Evolutionary conservation across 1,284 basidiomycete species (phyloP).

Genomic region (Pisolithus thermaeus): DNA sequence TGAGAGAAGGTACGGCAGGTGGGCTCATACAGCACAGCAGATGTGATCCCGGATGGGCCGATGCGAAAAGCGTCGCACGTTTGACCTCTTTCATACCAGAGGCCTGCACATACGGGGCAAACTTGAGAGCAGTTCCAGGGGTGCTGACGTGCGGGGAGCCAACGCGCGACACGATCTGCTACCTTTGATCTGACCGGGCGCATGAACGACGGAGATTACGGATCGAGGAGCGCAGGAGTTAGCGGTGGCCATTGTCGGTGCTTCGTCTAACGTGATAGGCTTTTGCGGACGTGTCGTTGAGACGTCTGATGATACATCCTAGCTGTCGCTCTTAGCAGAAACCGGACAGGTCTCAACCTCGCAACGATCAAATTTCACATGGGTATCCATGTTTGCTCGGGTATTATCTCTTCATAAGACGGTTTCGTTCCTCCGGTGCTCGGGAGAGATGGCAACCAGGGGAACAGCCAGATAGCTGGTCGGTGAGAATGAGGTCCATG

Average conservation of each 20-base stretch:
- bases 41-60: conserved; percentile 5
- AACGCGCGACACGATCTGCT: conserved; percentile 7
- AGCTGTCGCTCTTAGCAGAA: background rate
- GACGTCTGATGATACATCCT: conserved; percentile 14
- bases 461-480: conserved; percentile 17
- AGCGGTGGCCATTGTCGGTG: conserved; percentile 15
- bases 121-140: background rate
- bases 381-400: no score
- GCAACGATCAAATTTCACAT: background rate
- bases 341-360: background rate
- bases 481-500: conserved; percentile 6
- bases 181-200: conserved; percentile 15
- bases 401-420: background rate
- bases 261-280: conserved; percentile 26
- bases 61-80: conserved; percentile 8
- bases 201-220: conserved; percentile 29
- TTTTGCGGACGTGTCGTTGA: conserved; percentile 23
- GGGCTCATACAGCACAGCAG: conserved; percentile 5
- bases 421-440: background rate
- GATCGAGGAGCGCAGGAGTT: conserved; percentile 24
- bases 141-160: conserved; percentile 1
- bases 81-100: conserved; percentile 3
- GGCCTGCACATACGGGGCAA: conserved; percentile 13
- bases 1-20: background rate
- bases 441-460: conserved; percentile 4